phyloP scores from a whole-genome alignment of 352 stramenopile genomes.

The Globisporangium recalcitrans region DNA sequence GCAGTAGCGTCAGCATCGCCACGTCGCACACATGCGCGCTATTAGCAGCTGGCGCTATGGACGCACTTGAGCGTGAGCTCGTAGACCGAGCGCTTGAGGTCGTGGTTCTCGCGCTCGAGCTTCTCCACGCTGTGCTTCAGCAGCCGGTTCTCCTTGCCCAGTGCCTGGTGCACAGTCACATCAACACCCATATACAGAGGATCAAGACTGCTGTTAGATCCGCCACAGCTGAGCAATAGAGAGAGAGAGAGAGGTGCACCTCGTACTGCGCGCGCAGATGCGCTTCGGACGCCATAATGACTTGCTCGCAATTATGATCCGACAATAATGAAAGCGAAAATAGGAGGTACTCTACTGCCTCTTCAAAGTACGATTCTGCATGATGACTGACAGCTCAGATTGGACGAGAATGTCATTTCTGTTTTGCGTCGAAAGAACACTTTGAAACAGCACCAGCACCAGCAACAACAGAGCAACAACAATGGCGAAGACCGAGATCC shows the following conservation, averaged over 20 bases:
- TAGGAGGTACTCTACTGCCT: neutral
- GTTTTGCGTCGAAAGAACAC: neutral
- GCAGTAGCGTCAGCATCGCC: neutral
- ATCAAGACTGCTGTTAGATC: neutral
- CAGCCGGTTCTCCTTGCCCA: constrained; percentile 84
- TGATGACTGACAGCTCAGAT: constrained; percentile 9
- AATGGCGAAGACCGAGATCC: constrained; percentile 26
- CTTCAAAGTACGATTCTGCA: neutral
- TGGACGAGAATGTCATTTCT: constrained; percentile 1
- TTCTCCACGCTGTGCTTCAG: constrained; percentile 79
- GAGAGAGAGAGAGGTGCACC: constrained; percentile 22
- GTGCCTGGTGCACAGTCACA: constrained; percentile 23
- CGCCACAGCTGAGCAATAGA: neutral
- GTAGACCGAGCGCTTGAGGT: constrained; percentile 89
- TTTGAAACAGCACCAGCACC: neutral
- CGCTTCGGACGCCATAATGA: constrained; percentile 71
- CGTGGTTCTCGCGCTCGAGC: constrained; percentile 84
- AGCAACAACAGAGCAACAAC: constrained; percentile 1
- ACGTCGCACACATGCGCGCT: neutral
- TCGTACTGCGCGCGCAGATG: constrained; percentile 82
- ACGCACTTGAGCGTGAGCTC: constrained; percentile 84
- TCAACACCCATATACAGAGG: neutral
- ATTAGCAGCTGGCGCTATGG: neutral
- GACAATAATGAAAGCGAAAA: neutral
- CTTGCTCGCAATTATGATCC: neutral